phyloP scores from a whole-genome alignment of 768 basidiomycete genomes.

The Boletus tylopilopsis region DNA sequence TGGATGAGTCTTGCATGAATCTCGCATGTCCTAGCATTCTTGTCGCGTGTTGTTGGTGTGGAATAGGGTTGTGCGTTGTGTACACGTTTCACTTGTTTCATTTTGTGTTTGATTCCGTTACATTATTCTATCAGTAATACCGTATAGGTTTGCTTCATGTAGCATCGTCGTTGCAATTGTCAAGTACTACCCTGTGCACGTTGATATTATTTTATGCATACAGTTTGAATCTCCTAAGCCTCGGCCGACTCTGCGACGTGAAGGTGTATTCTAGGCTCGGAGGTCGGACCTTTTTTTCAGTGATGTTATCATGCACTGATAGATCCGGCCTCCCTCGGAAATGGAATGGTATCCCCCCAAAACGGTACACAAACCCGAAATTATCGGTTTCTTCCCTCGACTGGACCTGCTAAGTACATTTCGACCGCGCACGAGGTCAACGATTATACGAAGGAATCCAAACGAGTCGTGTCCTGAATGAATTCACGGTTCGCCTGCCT shows the following conservation, averaged over 20 bases:
- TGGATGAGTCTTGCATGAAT: constrained; percentile 70
- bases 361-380: no score
- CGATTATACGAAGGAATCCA: no score
- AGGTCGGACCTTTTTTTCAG: not conserved
- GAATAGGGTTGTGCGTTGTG: constrained; percentile 11
- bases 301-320: no score
- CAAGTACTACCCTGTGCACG: constrained; percentile 12
- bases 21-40: not conserved
- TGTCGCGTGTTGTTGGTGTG: constrained; percentile 7
- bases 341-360: no score
- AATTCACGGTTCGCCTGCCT: no score
- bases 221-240: not conserved
- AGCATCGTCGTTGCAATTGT: constrained; percentile 26
- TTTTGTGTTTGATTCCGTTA: constrained; percentile 12
- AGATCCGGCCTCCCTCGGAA: no score
- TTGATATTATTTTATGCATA: constrained; percentile 8
- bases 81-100: constrained; percentile 5
- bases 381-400: no score
- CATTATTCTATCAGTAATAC: constrained; percentile 32
- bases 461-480: no score
- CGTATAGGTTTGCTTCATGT: constrained; percentile 30
- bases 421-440: no score
- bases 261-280: not conserved
- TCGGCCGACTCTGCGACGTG: not conserved
- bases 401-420: no score